Percentiles rank a stretch among this genome's conserved stretches.
Evolutionary conservation across 169 alveolate genomes (phyloP).

Genomic region (Amoebophrya sp.): DNA sequence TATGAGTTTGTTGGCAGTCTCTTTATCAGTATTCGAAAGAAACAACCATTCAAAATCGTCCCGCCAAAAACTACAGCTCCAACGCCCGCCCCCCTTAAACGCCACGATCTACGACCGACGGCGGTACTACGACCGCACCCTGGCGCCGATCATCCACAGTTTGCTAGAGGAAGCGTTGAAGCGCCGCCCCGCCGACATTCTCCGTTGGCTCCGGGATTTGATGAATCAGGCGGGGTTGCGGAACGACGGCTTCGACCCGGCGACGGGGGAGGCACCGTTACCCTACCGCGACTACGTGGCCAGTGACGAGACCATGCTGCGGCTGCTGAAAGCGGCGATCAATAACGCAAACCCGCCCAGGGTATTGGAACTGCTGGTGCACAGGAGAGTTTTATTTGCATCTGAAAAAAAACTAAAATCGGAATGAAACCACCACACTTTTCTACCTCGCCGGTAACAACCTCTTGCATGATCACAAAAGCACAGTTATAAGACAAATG

Average conservation of each 20-base stretch:
- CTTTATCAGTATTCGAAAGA: too few species aligned
- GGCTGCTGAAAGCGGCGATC: background rate
- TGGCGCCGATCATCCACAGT: background rate
- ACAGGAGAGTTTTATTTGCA: too few species aligned
- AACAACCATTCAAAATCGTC: too few species aligned
- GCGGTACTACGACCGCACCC: constrained; percentile 12
- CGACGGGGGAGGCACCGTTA: background rate
- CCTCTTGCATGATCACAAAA: too few species aligned
- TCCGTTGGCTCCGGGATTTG: background rate
- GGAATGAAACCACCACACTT: too few species aligned
- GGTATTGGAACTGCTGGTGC: background rate
- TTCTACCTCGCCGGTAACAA: too few species aligned
- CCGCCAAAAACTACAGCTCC: background rate
- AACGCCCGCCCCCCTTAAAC: background rate
- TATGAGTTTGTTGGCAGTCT: too few species aligned
- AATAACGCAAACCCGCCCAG: background rate
- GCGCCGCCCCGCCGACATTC: background rate
- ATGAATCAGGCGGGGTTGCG: background rate
- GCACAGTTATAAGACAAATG: too few species aligned
- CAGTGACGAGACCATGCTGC: background rate
- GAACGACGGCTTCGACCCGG: too few species aligned
- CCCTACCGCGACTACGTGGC: constrained; percentile 17
- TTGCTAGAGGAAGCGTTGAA: background rate
- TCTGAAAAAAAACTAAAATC: too few species aligned
- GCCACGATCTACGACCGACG: constrained; percentile 7